Base-by-base conservation (phyloP, 495 filamentous ascomycete genomes). In the Cudoniella acicularis region DNA sequence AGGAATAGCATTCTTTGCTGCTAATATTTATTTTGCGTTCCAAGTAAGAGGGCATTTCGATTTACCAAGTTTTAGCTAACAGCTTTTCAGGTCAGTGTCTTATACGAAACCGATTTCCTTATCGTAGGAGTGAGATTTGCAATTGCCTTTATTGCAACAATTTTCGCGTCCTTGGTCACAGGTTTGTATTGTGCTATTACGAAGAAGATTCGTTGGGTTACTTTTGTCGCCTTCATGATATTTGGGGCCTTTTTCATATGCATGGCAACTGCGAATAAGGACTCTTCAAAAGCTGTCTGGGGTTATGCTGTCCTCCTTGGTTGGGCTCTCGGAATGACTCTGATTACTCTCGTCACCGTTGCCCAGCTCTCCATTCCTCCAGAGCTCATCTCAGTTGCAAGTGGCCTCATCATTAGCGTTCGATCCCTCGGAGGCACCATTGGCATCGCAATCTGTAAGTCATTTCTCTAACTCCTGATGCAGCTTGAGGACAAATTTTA, bases 11-110 rank as follows among this genome's bases (percentile, higher is more conserved):
- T 74, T 74, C 54, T 73, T 73, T 41, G 69, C 67, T 22, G 64
- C 69, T 18, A 74, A 73, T 47, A 70, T 56, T 50, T 74, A 74
- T 54, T 72, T 72, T 42, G 62, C 70, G 13, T 72, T 69, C 49
- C 49, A 74, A 57, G 53, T 47, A 47, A 17, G 43, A 8, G 4
- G 4, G 8, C 43, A 8, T 47, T 47, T 13, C 30, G 4, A 17
- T 47, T n/a, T 9, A 4, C 17, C 17, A 8, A n/a, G 13, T n/a
- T 4, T n/a, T n/a, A n/a, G n/a, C 43, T 17, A 17, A 17, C 17
- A 4, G 13, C 8, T 47, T 47, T 8, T 21, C n/a, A 47, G 43
- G 20, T 72, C 50, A 56, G 48, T 46, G 53, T 68, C 1, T 54
- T 72, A 9, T 72, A 67, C 54, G 67, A 72, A 60, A 58, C 48